A percentile compares a stretch with the other conserved stretches of the same genome.
These are phyloP conservation scores for Spergularia marina DNA, from an alignment of 148 eudicot genomes.

Conservation along the genomic window DNA sequence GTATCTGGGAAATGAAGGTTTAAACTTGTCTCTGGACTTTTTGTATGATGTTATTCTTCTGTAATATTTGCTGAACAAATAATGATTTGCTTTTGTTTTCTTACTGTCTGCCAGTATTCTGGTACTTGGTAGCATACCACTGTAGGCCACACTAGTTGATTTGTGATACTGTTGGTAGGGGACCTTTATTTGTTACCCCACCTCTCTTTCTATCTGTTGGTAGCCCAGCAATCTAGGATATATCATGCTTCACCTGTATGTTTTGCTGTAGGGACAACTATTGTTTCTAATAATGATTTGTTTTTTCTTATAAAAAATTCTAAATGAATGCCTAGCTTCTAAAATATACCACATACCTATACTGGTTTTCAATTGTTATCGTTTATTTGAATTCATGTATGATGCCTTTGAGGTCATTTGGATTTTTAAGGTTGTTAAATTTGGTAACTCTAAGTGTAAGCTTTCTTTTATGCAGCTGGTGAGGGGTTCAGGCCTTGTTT, in stretches of 20 bases:
- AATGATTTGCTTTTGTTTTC: background rate
- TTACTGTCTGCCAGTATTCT: background rate
- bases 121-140: constrained; percentile 3
- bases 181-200: background rate
- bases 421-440: constrained; percentile 5
- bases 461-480: constrained; percentile 37
- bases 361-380: background rate
- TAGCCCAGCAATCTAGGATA: background rate
- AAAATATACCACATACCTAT: background rate
- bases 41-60: background rate
- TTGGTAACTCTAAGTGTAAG: background rate
- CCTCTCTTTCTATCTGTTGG: background rate
- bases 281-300: background rate
- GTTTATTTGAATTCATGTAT: background rate
- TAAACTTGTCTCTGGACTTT: background rate
- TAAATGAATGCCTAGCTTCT: background rate
- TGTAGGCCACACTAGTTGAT: background rate
- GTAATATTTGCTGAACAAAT: background rate
- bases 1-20: constrained; percentile 46
- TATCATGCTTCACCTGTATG: background rate
- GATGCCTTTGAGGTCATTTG: background rate
- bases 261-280: background rate
- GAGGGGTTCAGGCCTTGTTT: constrained; percentile 37
- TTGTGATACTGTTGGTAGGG: background rate
- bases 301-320: too few species aligned